Evolutionary conservation across 371 early-diverging fungal genomes (phyloP).

Genomic region (Mucor irregularis): DNA sequence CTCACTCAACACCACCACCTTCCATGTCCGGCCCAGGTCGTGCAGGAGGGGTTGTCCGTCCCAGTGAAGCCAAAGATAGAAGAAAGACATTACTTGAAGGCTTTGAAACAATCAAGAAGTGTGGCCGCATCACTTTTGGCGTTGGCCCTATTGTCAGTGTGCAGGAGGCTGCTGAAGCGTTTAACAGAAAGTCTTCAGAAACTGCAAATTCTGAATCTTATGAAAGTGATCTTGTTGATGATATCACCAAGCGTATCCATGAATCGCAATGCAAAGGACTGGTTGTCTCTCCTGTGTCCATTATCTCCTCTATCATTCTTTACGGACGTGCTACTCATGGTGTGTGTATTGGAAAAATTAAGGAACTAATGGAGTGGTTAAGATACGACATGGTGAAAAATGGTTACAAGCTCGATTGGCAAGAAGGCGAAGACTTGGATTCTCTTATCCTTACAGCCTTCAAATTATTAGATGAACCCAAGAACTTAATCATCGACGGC

Average conservation of each 20-base stretch:
- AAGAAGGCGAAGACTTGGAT: slow-evolving; percentile 52
- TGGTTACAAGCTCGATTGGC: slow-evolving; percentile 39
- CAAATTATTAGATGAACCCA: slow-evolving; percentile 41
- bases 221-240: slow-evolving; percentile 26
- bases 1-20: slow-evolving; percentile 1
- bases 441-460: slow-evolving; percentile 40
- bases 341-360: slow-evolving; percentile 46
- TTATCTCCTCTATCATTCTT: slow-evolving; percentile 41
- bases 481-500: slow-evolving; percentile 50
- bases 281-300: slow-evolving; percentile 41
- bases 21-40: slow-evolving; percentile 1
- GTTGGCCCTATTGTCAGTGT: slow-evolving; percentile 48
- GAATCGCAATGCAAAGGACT: slow-evolving; percentile 39
- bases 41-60: slow-evolving; percentile 18
- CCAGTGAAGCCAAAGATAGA: slow-evolving; percentile 49
- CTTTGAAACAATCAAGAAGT: slow-evolving; percentile 22
- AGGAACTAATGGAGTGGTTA: slow-evolving; percentile 48
- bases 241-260: slow-evolving; percentile 39
- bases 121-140: slow-evolving; percentile 42
- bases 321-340: slow-evolving; percentile 52
- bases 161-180: slow-evolving; percentile 37
- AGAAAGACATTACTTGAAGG: slow-evolving; percentile 31
- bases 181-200: slow-evolving; percentile 14
- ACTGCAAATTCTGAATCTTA: slow-evolving; percentile 8
- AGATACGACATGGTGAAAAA: slow-evolving; percentile 28